phyloP scores from a whole-genome alignment of 2,329 filamentous ascomycete genomes.

The Lithohypha guttulata region DNA sequence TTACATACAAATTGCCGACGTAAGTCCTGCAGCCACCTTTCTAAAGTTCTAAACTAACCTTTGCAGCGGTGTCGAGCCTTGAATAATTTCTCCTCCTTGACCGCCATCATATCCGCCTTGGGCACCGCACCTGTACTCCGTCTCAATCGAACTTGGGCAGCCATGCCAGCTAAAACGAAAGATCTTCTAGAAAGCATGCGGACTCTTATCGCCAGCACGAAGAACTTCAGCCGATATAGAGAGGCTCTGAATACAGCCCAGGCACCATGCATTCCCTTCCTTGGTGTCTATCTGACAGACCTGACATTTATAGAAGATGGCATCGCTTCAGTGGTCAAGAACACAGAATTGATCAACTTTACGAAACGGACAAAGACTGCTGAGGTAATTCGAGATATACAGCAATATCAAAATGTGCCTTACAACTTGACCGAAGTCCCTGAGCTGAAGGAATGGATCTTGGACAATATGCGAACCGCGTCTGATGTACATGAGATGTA shows the following conservation, averaged over 20 bases:
- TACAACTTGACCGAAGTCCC: constrained; percentile 81
- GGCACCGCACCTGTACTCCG: constrained; percentile 92
- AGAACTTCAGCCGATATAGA: constrained; percentile 95
- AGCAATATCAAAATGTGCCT: constrained; percentile 97
- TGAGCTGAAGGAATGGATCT: constrained; percentile 91
- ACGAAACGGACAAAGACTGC: constrained; percentile 96
- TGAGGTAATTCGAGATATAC: constrained; percentile 95
- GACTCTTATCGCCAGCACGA: constrained; percentile 88
- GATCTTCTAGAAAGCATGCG: constrained; percentile 80
- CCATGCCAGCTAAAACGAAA: constrained; percentile 77
- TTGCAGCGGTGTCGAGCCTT: constrained; percentile 76
- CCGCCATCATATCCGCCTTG: constrained; percentile 92
- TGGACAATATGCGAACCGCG: constrained; percentile 90
- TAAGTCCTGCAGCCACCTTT: constrained; percentile 44
- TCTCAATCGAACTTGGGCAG: constrained; percentile 85
- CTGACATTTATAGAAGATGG: constrained; percentile 97
- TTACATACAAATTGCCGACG: constrained; percentile 91
- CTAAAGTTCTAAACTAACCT: constrained; percentile 17
- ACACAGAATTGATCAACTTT: constrained; percentile 95
- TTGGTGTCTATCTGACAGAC: constrained; percentile 94
- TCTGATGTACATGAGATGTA: constrained; percentile 99
- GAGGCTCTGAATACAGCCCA: constrained; percentile 87
- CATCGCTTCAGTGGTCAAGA: constrained; percentile 91
- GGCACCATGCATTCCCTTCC: constrained; percentile 95
- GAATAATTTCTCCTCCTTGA: constrained; percentile 96